A percentile compares a stretch with the other conserved stretches of the same genome.
These are phyloP conservation scores for Moringa oleifera DNA, from an alignment of 345 rosid species.

Conservation along the genomic window DNA sequence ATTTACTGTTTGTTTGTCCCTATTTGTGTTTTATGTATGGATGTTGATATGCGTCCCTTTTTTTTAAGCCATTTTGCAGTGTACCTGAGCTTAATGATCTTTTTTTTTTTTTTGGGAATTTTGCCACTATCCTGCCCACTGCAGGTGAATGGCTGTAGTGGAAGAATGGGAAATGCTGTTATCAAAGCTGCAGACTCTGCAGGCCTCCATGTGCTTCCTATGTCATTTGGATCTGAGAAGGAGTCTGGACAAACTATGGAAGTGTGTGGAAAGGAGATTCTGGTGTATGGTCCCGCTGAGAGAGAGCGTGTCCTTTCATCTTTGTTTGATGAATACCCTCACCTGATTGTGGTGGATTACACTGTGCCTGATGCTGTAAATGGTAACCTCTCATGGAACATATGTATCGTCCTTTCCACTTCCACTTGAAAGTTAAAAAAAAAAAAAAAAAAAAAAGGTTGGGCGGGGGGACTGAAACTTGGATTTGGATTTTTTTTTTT, in stretches of 20 bases:
- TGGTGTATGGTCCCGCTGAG: conserved; percentile 64
- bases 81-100: not conserved
- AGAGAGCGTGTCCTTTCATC: conserved; percentile 68
- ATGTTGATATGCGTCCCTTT: not conserved
- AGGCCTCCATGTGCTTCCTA: conserved; percentile 70
- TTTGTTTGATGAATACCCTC: conserved; percentile 50
- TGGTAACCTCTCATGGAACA: conserved; percentile 34
- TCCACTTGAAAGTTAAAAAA: no score
- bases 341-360: conserved; percentile 78
- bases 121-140: conserved; percentile 2
- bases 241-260: conserved; percentile 61
- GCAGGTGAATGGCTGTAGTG: conserved; percentile 84
- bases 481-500: not conserved
- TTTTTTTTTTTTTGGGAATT: not conserved
- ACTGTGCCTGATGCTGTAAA: conserved; percentile 83
- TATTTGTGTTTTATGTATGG: not conserved
- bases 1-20: not conserved
- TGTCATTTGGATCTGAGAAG: conserved; percentile 62
- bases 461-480: not conserved
- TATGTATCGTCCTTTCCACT: no score
- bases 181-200: conserved; percentile 83
- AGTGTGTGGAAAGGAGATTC: conserved; percentile 64
- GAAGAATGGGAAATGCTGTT: conserved; percentile 90
- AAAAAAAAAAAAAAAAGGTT: no score
- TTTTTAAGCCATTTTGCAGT: not conserved